phyloP scores from a whole-genome alignment of 129 eudicot genomes.

The Escallonia herrerae region DNA sequence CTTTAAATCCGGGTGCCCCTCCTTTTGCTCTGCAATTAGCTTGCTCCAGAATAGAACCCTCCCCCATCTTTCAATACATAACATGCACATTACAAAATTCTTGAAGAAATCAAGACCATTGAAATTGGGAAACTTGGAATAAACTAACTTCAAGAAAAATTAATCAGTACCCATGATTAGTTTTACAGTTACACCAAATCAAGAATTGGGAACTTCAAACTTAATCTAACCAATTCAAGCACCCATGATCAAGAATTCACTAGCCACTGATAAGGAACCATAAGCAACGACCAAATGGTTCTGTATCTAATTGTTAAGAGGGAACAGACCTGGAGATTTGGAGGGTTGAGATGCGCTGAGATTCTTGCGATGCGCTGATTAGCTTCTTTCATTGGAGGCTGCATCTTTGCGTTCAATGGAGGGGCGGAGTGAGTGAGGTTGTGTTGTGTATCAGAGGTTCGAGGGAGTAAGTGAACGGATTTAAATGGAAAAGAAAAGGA shows the following conservation, averaged over 20 bases:
- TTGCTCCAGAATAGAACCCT: constrained; percentile 36
- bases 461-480: constrained; percentile 11
- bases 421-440: neutral
- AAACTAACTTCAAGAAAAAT: constrained; percentile 3
- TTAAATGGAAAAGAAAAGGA: neutral
- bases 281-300: neutral
- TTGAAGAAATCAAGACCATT: neutral
- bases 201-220: too few relatives aligned
- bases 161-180: constrained; percentile 1
- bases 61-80: constrained; percentile 35
- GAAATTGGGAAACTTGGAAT: constrained; percentile 7
- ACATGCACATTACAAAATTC: neutral
- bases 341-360: constrained; percentile 82
- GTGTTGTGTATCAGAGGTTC: neutral
- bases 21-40: constrained; percentile 87
- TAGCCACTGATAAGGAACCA: neutral
- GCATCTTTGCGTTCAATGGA: constrained; percentile 24
- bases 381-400: constrained; percentile 28
- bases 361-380: constrained; percentile 70
- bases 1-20: constrained; percentile 85
- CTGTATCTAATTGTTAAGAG: neutral
- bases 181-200: neutral
- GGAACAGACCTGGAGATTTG: constrained; percentile 47
- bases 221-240: too few relatives aligned
- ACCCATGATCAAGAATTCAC: too few relatives aligned